Evolutionary conservation across 352 stramenopile genomes (phyloP).

Genomic region (Phytophthora agathidicida): DNA sequence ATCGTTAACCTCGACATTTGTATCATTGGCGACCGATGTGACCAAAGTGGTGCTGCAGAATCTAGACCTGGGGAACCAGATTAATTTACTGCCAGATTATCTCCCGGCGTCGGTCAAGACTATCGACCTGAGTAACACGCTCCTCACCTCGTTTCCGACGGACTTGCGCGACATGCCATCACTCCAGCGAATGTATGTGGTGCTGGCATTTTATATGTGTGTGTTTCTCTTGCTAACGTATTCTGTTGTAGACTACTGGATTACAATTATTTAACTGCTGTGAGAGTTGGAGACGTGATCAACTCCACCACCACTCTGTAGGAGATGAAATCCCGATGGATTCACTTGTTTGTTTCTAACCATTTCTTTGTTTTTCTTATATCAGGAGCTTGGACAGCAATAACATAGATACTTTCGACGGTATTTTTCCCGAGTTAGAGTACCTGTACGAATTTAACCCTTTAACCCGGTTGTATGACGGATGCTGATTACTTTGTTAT

Average conservation of each 20-base stretch:
- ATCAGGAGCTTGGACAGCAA: constrained; percentile 1
- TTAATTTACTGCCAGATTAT: constrained; percentile 8
- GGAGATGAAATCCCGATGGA: neutral
- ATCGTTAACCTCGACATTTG: constrained; percentile 4
- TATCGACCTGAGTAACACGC: constrained; percentile 6
- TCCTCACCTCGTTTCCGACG: neutral
- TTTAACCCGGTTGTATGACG: neutral
- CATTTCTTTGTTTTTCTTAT: neutral
- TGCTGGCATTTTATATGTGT: neutral
- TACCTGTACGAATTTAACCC: neutral
- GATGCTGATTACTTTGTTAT: neutral
- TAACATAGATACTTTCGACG: constrained; percentile 1
- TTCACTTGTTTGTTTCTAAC: neutral
- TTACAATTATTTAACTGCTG: constrained; percentile 12
- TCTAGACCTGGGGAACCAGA: constrained; percentile 2
- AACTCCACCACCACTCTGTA: constrained; percentile 12
- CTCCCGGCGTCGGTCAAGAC: constrained; percentile 6
- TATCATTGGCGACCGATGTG: constrained; percentile 6
- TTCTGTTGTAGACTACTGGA: constrained; percentile 6
- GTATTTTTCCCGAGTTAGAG: neutral
- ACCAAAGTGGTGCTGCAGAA: constrained; percentile 9
- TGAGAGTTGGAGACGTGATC: neutral
- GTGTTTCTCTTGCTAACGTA: neutral
- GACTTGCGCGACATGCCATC: constrained; percentile 3
- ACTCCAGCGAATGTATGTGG: constrained; percentile 11